phyloP scores from a whole-genome alignment of 345 rosid species.

The Hypericum androsaemum region DNA sequence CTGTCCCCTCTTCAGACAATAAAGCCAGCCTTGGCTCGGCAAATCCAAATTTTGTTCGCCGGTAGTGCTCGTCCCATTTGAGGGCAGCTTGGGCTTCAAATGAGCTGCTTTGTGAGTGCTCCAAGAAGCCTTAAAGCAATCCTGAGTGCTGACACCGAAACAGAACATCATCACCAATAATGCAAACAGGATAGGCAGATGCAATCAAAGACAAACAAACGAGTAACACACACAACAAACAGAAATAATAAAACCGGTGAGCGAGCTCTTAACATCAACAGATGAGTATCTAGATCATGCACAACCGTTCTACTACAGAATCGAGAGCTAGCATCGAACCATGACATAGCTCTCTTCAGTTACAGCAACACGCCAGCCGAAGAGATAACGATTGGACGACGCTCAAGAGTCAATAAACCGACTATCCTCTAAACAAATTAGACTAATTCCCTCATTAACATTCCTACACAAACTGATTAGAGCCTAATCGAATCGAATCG shows the following conservation, averaged over 20 bases:
- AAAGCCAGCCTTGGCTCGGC: conserved; percentile 58
- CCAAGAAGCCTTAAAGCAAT: conserved; percentile 93
- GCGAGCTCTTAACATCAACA: not conserved
- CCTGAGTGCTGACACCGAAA: conserved; percentile 54
- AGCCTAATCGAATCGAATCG: not conserved
- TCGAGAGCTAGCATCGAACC: too few relatives aligned
- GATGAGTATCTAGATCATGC: too few relatives aligned
- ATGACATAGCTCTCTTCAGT: too few relatives aligned
- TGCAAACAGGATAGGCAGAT: not conserved
- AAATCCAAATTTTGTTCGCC: conserved; percentile 34
- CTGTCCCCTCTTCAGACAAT: conserved; percentile 69
- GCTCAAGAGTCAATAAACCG: too few relatives aligned
- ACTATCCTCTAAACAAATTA: too few relatives aligned
- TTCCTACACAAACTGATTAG: too few relatives aligned
- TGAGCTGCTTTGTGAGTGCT: conserved; percentile 83
- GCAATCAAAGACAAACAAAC: not conserved
- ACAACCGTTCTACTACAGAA: too few relatives aligned
- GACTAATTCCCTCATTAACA: too few relatives aligned
- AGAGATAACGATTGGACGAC: too few relatives aligned
- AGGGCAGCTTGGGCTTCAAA: conserved; percentile 53
- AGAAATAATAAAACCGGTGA: not conserved
- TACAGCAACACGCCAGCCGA: too few relatives aligned
- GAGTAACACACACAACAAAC: not conserved
- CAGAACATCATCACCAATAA: conserved; percentile 7
- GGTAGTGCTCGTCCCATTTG: conserved; percentile 30